Percentiles rank a stretch among this genome's conserved stretches.
Conservation (phyloP, 345 rosid species). For the Rhizophora mangle region DNA sequence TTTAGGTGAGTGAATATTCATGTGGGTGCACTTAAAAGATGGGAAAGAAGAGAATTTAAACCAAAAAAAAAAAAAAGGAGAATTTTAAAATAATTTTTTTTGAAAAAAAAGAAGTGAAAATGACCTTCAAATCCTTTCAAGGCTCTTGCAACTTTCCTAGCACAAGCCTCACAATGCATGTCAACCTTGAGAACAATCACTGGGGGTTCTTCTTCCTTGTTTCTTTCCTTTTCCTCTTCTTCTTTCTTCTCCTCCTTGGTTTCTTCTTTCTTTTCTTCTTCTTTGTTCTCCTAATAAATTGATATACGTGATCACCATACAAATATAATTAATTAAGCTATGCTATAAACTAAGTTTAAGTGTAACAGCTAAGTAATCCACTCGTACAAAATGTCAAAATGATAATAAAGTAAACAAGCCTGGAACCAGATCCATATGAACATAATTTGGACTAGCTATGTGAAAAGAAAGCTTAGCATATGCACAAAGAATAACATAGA, state of each 20-base stretch:
- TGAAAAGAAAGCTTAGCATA: neutral
- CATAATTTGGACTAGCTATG: neutral
- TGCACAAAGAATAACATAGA: neutral
- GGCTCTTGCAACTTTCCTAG: slow-evolving; percentile 59
- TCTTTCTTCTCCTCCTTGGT: slow-evolving; percentile 19
- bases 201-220: slow-evolving; percentile 29
- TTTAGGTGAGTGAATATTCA: no score
- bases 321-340: no score
- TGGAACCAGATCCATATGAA: slow-evolving; percentile 1
- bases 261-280: neutral
- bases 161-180: slow-evolving; percentile 83
- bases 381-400: no score
- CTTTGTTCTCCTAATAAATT: neutral
- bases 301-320: no score
- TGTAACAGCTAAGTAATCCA: no score
- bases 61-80: no score
- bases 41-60: neutral
- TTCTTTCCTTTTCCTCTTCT: slow-evolving; percentile 17
- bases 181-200: slow-evolving; percentile 74
- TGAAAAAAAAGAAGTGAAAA: neutral
- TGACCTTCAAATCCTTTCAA: slow-evolving; percentile 66
- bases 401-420: neutral
- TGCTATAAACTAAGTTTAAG: no score
- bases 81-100: no score
- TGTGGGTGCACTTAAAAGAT: neutral